These are phyloP conservation scores for Colletotrichum liriopes DNA, from an alignment of 2,329 filamentous ascomycete genomes.

Conservation along the genomic window DNA sequence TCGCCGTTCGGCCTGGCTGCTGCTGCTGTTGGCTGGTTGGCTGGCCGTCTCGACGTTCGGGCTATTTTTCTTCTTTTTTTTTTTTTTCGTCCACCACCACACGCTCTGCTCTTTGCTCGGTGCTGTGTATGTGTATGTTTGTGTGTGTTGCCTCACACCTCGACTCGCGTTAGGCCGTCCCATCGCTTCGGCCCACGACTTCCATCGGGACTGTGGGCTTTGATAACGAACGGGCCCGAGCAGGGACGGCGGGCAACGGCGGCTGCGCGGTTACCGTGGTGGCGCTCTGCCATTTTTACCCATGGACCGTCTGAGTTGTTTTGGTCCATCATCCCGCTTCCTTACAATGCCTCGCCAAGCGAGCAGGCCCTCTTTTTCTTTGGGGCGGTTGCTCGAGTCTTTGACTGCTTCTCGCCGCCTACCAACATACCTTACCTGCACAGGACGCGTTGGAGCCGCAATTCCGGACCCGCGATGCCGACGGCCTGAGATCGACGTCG, in stretches of 20 bases:
- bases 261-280: constrained; percentile 29
- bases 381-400: neutral
- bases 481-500: constrained; percentile 16
- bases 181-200: neutral
- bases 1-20: constrained; percentile 7
- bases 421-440: neutral
- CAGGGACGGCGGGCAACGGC: constrained; percentile 5
- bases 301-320: constrained; percentile 15
- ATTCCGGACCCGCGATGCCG: neutral
- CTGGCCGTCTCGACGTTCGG: constrained; percentile 4
- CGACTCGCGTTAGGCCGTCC: neutral
- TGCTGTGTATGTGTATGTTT: too few relatives aligned
- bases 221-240: neutral
- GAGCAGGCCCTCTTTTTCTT: neutral
- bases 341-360: constrained; percentile 24
- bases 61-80: constrained; percentile 15
- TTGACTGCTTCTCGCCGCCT: neutral
- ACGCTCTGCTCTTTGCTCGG: too few relatives aligned
- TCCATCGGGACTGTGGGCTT: neutral
- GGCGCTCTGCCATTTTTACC: constrained; percentile 39
- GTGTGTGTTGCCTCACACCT: neutral
- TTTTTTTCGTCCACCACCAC: neutral
- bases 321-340: neutral
- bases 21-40: neutral
- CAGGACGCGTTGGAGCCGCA: constrained; percentile 13